Evolutionary conservation across 768 basidiomycete species (phyloP).

Genomic region (Cystofilobasidium bisporidii): DNA sequence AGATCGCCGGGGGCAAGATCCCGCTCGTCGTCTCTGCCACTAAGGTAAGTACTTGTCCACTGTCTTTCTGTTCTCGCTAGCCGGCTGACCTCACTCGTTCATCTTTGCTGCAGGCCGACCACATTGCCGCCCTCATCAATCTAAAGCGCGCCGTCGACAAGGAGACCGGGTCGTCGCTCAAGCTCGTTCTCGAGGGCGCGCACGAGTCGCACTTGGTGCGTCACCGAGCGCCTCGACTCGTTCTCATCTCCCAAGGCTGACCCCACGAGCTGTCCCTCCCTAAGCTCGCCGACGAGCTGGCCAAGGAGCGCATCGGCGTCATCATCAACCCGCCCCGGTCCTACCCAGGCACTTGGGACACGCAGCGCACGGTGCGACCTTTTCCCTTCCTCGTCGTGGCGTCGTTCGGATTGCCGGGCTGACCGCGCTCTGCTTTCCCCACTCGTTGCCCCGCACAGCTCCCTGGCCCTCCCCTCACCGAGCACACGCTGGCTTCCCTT

Average conservation of each 20-base stretch:
- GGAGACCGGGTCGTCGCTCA: conserved; percentile 28
- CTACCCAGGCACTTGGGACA: conserved; percentile 64
- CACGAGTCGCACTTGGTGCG: conserved; percentile 39
- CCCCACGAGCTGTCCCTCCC: conserved; percentile 53
- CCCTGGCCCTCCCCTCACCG: conserved; percentile 64
- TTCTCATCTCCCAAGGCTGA: conserved; percentile 39
- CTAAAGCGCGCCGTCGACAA: conserved; percentile 59
- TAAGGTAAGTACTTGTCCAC: conserved; percentile 37
- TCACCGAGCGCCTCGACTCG: conserved; percentile 40
- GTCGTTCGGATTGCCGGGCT: too few relatives aligned
- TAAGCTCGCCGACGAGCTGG: conserved; percentile 62
- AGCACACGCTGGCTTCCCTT: conserved; percentile 51
- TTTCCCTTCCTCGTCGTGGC: too few relatives aligned
- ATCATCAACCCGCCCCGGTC: conserved; percentile 58
- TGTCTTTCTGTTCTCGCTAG: not conserved
- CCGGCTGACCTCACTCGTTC: not conserved
- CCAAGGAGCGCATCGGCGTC: conserved; percentile 57
- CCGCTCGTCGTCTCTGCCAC: conserved; percentile 56
- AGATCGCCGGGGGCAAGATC: conserved; percentile 43
- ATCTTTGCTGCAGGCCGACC: conserved; percentile 45
- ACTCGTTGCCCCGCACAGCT: conserved; percentile 10
- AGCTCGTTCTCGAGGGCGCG: conserved; percentile 39
- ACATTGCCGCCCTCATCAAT: conserved; percentile 55
- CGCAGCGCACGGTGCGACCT: conserved; percentile 44
- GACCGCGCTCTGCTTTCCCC: too few relatives aligned